Evolutionary conservation across 805 yeast genomes (phyloP), one percentile per base, ranked within the genome.

Genomic region (Komagataella ulmi): DNA sequence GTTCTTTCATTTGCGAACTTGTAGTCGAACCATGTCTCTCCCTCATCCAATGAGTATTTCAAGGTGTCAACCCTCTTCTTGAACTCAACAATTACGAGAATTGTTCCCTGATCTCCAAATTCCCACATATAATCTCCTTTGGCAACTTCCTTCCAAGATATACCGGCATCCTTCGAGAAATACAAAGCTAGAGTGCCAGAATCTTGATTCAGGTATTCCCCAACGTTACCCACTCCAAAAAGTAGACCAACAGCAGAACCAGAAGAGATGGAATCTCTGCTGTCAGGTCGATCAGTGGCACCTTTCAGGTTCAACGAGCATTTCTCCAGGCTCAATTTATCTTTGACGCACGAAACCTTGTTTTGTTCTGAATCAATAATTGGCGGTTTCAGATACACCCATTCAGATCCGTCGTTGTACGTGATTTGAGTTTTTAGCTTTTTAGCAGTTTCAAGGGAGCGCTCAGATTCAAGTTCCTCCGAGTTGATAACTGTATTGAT

Each of bases 161-260:
- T 68, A 53, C 99, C 99, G 2, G 93, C 99, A 67, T 93, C 98
- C n/a, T 76, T 72, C 3, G 96, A 81, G 54, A 93, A 66, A 61
- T 77, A 93, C 14, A 30, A 30, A 0, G 97, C 87, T 1, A 84
- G 72, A 0, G 83, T 75, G 49, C 81, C 77, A 3, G 74, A 71
- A 45, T 64, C 56, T 1, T 58, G 50, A 4, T 66, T 68, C 51
- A 91, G 68, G 7, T 58, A 54, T 24, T 73, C 76, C 6, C 97
- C 98, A 50, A 88, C 96, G 61, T 85, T 89, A 30, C 99, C 99
- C n/a, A 85, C 79, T n/a, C 85, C 97, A 57, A 93, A 72, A 75
- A 91, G 67, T 68, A 89, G 68, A 1, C 99, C 99, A 17, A 84
- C 74, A 0, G 98, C 98, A 7, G 96, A 83, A 0, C 87, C 81